Evolutionary conservation across 1,284 basidiomycete genomes (phyloP).

Genomic region (Ustilago trichophora): DNA sequence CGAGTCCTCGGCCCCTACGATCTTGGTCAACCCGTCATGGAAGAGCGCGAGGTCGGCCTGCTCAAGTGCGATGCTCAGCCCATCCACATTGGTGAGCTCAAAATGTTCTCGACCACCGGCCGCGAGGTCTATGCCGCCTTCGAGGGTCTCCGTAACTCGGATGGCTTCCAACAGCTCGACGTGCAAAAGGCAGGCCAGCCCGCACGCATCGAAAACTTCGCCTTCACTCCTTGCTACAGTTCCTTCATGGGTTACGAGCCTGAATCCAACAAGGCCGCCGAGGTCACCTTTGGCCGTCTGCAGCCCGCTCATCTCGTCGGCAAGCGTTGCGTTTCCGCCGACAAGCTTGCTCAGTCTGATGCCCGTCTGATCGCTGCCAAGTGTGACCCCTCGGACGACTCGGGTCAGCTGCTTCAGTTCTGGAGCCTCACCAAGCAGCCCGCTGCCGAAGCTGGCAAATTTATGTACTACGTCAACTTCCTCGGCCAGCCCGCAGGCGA

Average conservation of each 20-base stretch:
- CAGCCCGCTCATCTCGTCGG: constrained; percentile 38
- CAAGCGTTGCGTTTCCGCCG: constrained; percentile 45
- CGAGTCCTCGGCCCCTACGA: constrained; percentile 34
- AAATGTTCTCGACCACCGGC: constrained; percentile 21
- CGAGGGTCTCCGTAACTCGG: constrained; percentile 36
- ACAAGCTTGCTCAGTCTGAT: constrained; percentile 9
- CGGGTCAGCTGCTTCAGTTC: constrained; percentile 45
- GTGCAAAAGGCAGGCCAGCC: constrained; percentile 29
- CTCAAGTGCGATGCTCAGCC: constrained; percentile 30
- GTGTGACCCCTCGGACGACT: constrained; percentile 41
- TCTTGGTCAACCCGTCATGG: constrained; percentile 34
- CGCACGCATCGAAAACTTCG: constrained; percentile 35
- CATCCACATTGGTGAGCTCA: constrained; percentile 31
- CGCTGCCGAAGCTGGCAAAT: constrained; percentile 11
- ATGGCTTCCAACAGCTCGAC: constrained; percentile 42
- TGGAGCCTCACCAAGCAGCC: constrained; percentile 49
- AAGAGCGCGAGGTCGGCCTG: constrained; percentile 30
- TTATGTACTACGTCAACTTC: constrained; percentile 44
- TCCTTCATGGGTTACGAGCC: constrained; percentile 39
- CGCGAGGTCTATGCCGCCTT: constrained; percentile 36
- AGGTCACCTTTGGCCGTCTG: constrained; percentile 40
- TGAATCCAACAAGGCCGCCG: constrained; percentile 40
- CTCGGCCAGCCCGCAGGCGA: constrained; percentile 26
- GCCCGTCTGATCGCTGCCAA: constrained; percentile 33
- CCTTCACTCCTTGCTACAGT: constrained; percentile 37